Evolutionary conservation across 805 yeast species (phyloP), one percentile per base, ranked within the genome.

Genomic region (Saturnispora silvae): DNA sequence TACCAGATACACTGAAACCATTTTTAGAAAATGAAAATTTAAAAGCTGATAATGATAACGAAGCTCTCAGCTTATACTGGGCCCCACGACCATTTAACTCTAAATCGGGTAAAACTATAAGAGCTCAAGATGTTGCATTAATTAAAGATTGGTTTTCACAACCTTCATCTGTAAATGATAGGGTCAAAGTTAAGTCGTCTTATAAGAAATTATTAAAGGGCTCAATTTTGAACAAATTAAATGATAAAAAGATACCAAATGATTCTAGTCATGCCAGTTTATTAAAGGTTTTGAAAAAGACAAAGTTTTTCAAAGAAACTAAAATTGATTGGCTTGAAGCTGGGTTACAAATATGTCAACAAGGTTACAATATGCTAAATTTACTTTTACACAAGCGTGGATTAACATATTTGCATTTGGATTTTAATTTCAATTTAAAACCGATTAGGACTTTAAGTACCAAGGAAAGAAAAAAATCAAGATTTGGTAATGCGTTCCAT

Each of bases 321-420:
- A 70, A 87, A 0, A 77, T 92, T 34, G 98, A 92, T 57, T 92
- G 99, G 99, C 92, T 89, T 3, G 99, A 92, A 56, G 98, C 97
- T 1, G 98, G 96, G 20, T 63, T 92, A 40, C 97, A 92, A 59
- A 75, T 92, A 3, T 82, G 95, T 51, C 72, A 75, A 27, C 99
- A 92, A 58, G 98, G 98, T 3, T 83, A 79, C 57, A 89, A 85
- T 49, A 87, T 89, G 94, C 67, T 92, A 33, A 87, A 86, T 56
- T 61, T 92, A 25, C 64, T 92, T 45, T 85, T 92, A 35, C 97
- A 92, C 56, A 73, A 86, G 50, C 79, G 82, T 47, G 97, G 97
- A 0, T 62, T 92, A 26, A 86, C 96, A 0, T 92, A 86, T 53
- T 63, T 92, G 42, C 99, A 92, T 63, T 64, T 92, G 45, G 99